Percentiles rank a stretch among this genome's conserved stretches.
Evolutionary conservation across 2,329 filamentous ascomycete species (phyloP).

Genomic region (Sclerotinia trifoliorum): DNA sequence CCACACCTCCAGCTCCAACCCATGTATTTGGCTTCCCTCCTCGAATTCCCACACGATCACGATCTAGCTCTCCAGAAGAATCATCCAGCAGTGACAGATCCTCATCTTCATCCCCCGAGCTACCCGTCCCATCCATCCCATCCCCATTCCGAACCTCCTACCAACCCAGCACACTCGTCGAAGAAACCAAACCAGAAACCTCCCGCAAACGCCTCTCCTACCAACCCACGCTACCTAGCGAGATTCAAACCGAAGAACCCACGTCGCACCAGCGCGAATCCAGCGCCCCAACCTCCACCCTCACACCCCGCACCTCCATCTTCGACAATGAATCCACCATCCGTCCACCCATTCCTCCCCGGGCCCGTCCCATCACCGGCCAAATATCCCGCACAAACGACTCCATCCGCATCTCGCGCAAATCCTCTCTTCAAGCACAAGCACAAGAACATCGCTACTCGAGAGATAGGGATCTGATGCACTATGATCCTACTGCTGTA

Average conservation of each 20-base stretch:
- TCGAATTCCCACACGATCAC: neutral
- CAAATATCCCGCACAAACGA: constrained; percentile 9
- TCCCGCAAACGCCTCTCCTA: neutral
- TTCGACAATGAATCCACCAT: neutral
- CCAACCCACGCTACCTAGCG: neutral
- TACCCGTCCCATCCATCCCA: neutral
- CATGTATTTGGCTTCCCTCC: constrained; percentile 7
- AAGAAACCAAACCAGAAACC: neutral
- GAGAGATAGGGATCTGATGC: constrained; percentile 8
- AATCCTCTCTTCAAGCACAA: neutral
- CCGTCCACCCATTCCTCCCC: neutral
- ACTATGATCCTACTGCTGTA: constrained; percentile 9
- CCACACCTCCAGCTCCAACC: neutral
- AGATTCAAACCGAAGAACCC: neutral
- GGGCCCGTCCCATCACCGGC: neutral
- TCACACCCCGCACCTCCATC: neutral
- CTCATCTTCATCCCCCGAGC: neutral
- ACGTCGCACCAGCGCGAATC: neutral
- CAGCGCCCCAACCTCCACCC: neutral
- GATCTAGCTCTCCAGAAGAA: neutral
- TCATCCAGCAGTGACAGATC: neutral
- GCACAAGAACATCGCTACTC: neutral
- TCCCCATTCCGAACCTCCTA: neutral
- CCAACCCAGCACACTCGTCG: neutral
- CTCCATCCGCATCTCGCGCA: constrained; percentile 8